Conservation (phyloP, 1,139 yeast species). For the Saccharomyces hybrid region DNA sequence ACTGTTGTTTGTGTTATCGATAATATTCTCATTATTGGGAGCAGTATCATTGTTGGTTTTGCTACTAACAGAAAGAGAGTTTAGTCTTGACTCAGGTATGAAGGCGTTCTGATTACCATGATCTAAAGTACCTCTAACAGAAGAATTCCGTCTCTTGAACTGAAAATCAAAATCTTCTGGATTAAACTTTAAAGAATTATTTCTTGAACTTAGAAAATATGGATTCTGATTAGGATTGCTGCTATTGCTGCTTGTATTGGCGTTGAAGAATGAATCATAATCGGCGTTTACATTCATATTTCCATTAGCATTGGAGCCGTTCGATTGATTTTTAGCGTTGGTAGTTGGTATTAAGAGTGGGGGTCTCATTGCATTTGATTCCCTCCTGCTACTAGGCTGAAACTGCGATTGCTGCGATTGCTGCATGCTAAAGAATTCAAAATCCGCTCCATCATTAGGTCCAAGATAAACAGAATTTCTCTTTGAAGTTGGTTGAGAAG, state of each 20-base stretch:
- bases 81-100: not conserved
- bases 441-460: conserved; percentile 16
- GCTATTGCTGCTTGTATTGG: conserved; percentile 8
- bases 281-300: not conserved
- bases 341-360: conserved; percentile 17
- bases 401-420: conserved; percentile 8
- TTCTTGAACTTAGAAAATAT: conserved; percentile 14
- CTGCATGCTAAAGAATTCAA: conserved; percentile 17
- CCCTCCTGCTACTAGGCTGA: conserved; percentile 8
- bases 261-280: conserved; percentile 3
- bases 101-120: conserved; percentile 4
- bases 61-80: not conserved
- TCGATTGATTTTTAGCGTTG: conserved; percentile 24
- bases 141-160: conserved; percentile 25
- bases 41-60: not conserved
- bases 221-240: conserved; percentile 3
- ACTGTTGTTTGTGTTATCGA: not conserved
- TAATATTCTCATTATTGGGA: not conserved
- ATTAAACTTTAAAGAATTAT: conserved; percentile 23
- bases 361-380: conserved; percentile 16
- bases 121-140: conserved; percentile 21
- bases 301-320: not conserved
- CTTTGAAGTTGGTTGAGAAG: conserved; percentile 18
- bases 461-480: conserved; percentile 21
- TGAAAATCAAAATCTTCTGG: conserved; percentile 27